Evolutionary conservation across 176 grass and related monocot species (phyloP), one percentile per base, ranked within the genome.

Genomic region (Cymbopogon citratus): DNA sequence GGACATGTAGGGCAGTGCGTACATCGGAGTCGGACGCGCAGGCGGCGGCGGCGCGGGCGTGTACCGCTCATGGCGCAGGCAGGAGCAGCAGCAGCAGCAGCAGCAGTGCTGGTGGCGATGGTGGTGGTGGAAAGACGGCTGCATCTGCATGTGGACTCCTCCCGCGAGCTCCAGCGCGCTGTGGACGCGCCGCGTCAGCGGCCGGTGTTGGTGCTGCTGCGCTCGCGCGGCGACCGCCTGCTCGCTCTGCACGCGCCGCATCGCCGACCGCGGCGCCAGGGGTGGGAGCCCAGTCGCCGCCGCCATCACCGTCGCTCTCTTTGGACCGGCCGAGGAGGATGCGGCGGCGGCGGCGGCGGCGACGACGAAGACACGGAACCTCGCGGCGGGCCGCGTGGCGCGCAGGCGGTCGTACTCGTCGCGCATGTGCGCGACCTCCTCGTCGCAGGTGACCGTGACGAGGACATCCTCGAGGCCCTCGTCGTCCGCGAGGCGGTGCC

Each of bases 371-470:
- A 89, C 59, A 2, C 77, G 64, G 76, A 89, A 81, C 29, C 24
- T 43, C 10, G 82, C 48, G 12, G 52, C 31, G 6, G 63, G 82
- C 3, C 63, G 41, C 1, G 41, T 70, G 29, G 76, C 52, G 51
- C 27, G 18, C 2, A 86, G 87, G 65, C 31, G 49, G 80, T 90
- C 84, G 79, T 83, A 78, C 74, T 90, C 88, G 74, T 86, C 60
- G 45, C 45, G 26, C 83, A 90, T 31, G 69, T 90, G 67, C 36
- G 39, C 88, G 61, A 90, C 74, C 39, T 90, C 88, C 28, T 75
- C 62, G 80, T 87, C 88, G 75, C 64, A 79, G 80, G 88, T 87
- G 29, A 83, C 73, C 25, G 88, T 83, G 27, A 90, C 75, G 16
- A 87, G 29, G 60, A 84, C 66, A 10, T 79, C 67, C 29, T 83